Evolutionary conservation across 306 rosid genomes (phyloP), one percentile per base, ranked within the genome.

Genomic region (Luffa aegyptiaca): DNA sequence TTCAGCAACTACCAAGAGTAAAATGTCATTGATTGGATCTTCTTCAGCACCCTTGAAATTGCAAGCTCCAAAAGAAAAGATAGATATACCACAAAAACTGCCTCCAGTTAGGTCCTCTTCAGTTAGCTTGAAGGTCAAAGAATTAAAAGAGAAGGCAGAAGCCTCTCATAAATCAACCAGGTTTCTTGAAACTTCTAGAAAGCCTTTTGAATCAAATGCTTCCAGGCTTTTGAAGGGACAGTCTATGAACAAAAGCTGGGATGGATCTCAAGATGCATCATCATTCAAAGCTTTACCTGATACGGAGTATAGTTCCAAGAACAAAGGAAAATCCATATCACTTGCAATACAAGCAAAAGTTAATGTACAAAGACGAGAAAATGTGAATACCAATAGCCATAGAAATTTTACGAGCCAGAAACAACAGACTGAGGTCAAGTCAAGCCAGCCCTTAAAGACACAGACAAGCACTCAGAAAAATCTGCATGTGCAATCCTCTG

Each of bases 331-430:
- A 86, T 95, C 98, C 56, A 80, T 95, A 79, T 95, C 98, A 2
- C 98, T 95, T 82, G 98, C 98, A 57, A 82, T 95, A 81, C 98
- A 95, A 85, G 98, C 98, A 77, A 95, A 95, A 83, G 98, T 92
- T 82, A 95, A 95, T 85, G 98, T 95, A 83, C 97, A 91, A 79
- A 89, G 81, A 90, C 79, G 98, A 82, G 97, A 93, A 88, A 91
- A 94, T 69, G 88, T 91, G 84, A 92, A 78, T 85, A 65, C 81
- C 82, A 87, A 73, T 66, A 81, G 84, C 77, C 85, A 82, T 52
- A 90, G 88, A 86, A 89, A 75, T 85, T 85, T 83, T 72, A 82
- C 37, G 20, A 84, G 79, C 72, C 91, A 84, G 71, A 91, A 89
- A 75, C 93, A 88, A 75, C 92, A 90, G 72, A 81, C 75, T 78